Evolutionary conservation across 768 basidiomycete species (phyloP).

Genomic region (Hygrocybe coccinea): DNA sequence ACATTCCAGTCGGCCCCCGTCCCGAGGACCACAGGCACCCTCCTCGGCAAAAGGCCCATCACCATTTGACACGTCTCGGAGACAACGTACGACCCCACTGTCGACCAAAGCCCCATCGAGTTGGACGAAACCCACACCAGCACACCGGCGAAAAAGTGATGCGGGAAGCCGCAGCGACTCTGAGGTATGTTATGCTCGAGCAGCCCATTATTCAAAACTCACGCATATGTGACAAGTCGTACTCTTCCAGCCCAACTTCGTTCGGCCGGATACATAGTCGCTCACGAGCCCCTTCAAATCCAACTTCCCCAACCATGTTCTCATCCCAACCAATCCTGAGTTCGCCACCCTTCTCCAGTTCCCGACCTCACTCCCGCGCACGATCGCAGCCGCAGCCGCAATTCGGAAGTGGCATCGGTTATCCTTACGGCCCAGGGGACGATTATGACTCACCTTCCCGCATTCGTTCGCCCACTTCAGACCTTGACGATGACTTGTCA

Average conservation of each 20-base stretch:
- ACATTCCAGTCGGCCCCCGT: slow-evolving; percentile 47
- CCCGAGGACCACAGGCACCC: slow-evolving; percentile 53
- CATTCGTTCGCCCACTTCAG: background rate
- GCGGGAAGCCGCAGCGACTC: slow-evolving; percentile 73
- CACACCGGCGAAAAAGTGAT: slow-evolving; percentile 65
- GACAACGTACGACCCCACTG: slow-evolving; percentile 70
- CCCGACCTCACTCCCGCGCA: slow-evolving; percentile 64
- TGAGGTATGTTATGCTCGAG: slow-evolving; percentile 49
- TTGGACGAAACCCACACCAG: slow-evolving; percentile 65
- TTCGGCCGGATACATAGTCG: slow-evolving; percentile 46
- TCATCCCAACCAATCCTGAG: slow-evolving; percentile 28
- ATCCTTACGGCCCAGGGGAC: slow-evolving; percentile 11
- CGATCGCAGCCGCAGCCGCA: slow-evolving; percentile 45
- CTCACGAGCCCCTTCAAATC: slow-evolving; percentile 68
- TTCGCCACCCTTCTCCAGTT: slow-evolving; percentile 40
- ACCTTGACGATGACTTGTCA: slow-evolving; percentile 5
- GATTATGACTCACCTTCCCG: slow-evolving; percentile 10
- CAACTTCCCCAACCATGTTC: slow-evolving; percentile 47
- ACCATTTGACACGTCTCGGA: slow-evolving; percentile 61
- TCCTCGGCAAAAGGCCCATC: slow-evolving; percentile 46
- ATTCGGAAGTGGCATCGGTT: slow-evolving; percentile 18
- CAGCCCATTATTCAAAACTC: slow-evolving; percentile 4
- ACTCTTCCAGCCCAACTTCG: slow-evolving; percentile 37
- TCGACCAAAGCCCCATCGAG: slow-evolving; percentile 61
- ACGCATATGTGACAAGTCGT: slow-evolving; percentile 28